Evolutionary conservation across 345 rosid genomes (phyloP).

Genomic region (Sisymbrium altissimum): DNA sequence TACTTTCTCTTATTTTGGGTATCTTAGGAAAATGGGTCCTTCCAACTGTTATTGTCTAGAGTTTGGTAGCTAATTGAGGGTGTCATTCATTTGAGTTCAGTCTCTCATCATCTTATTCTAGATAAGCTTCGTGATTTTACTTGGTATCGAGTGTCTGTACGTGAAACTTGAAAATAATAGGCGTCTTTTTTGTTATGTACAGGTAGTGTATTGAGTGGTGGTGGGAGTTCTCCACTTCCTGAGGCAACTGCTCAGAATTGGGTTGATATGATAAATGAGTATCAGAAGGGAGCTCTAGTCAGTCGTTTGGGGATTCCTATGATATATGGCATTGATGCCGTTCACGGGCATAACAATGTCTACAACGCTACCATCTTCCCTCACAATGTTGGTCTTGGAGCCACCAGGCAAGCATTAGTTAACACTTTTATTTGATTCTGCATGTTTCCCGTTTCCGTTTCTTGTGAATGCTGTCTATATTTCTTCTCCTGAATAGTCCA

Average conservation of each 20-base stretch:
- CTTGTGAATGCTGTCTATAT: not conserved
- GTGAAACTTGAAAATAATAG: not conserved
- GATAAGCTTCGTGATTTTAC: not conserved
- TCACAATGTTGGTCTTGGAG: constrained; percentile 89
- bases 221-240: constrained; percentile 76
- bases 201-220: constrained; percentile 91
- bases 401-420: constrained; percentile 60
- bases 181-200: not conserved
- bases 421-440: not conserved
- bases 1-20: not conserved
- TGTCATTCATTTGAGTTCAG: not conserved
- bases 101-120: not conserved
- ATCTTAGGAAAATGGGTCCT: not conserved
- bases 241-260: constrained; percentile 69
- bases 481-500: not conserved
- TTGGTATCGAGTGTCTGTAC: not conserved
- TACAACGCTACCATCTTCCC: constrained; percentile 88
- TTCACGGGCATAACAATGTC: constrained; percentile 92
- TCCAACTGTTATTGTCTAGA: not conserved
- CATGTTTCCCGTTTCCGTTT: not conserved
- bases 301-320: constrained; percentile 85
- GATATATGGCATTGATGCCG: constrained; percentile 94
- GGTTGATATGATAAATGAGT: constrained; percentile 70
- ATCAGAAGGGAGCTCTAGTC: constrained; percentile 65
- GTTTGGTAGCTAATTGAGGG: not conserved